Evolutionary conservation across 176 grass and related monocot species (phyloP).

Genomic region (Lolium multiflorum): DNA sequence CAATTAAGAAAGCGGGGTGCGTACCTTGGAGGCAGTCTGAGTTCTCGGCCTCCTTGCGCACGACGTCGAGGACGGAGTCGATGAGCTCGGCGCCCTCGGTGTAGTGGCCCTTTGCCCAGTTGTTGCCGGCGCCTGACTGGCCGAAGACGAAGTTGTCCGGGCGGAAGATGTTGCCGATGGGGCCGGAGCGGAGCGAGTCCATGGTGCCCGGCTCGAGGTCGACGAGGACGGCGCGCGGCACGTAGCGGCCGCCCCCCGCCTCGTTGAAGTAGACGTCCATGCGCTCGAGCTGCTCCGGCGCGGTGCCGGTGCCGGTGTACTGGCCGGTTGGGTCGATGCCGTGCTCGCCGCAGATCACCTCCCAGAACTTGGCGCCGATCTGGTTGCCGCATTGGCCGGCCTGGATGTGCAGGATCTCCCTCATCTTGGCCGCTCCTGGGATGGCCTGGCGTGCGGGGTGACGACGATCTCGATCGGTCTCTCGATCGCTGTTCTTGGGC

Average conservation of each 20-base stretch:
- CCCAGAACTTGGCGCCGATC: too few relatives aligned
- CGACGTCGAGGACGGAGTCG: slow-evolving; percentile 80
- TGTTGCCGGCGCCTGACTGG: slow-evolving; percentile 83
- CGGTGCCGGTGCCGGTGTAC: not conserved
- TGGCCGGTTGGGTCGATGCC: not conserved
- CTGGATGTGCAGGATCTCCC: too few relatives aligned
- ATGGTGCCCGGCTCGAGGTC: slow-evolving; percentile 51
- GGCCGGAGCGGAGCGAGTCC: slow-evolving; percentile 72
- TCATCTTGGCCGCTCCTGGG: too few relatives aligned
- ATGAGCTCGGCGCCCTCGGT: slow-evolving; percentile 89
- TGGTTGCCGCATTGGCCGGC: too few relatives aligned
- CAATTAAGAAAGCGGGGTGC: not conserved
- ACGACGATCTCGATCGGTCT: not conserved
- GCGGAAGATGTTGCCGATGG: slow-evolving; percentile 72
- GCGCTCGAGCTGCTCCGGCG: too few relatives aligned
- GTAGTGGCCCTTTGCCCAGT: slow-evolving; percentile 89
- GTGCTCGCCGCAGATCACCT: slow-evolving; percentile 54
- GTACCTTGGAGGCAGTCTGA: slow-evolving; percentile 82
- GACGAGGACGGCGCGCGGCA: not conserved
- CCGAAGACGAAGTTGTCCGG: slow-evolving; percentile 91
- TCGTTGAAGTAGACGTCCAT: too few relatives aligned
- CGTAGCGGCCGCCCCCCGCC: too few relatives aligned
- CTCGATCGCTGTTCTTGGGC: not conserved
- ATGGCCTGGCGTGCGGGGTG: not conserved
- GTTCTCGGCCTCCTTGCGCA: slow-evolving; percentile 84